Base-by-base conservation (phyloP, 805 yeast genomes). In the Saccharomycopsis microspora region DNA sequence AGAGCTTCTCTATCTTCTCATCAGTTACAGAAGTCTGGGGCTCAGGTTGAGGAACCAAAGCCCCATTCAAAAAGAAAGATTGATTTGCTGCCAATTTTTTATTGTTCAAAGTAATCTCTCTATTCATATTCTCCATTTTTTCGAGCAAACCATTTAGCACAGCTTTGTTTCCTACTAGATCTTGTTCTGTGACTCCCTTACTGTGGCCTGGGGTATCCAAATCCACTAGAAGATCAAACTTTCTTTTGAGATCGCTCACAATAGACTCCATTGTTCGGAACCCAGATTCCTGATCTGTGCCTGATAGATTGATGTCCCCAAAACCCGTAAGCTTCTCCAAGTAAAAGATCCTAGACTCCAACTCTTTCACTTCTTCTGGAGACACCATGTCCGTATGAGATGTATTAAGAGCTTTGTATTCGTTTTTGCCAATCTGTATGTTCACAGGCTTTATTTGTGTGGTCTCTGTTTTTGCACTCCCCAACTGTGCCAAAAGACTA, bases 121-220 rank as follows among this genome's bases (percentile, higher is more conserved):
- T 49, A 35, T 52, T 49, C 4, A 52, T 41, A 1, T 46, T n/a
- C 43, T 52, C 55, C 45, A 52, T 44, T 30, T 47, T 52, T 3
- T 37, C 36, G 5, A 49, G 10, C 9, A 52, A 32, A 5, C 34
- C 10, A 31, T 36, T n/a, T 3, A 52, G 28, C 5, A 39, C 11
- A n/a, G 40, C 47, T 39, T 41, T 41, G 27, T 48, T 51, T 27
- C 52, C 54, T 5, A 48, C 27, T 6, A 33, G 27, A 28, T 33
- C 37, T 32, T 45, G 30, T 5, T 39, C 32, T 9, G 10, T 28
- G 8, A 11, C 41, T 31, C 40, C 42, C 28, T 27, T 5, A 8
- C 42, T 19, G 35, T 41, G 32, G 4, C 31, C 47, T 8, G 19
- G 19, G 10, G 35, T 35, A 36, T 45, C 41, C 8, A 49, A 27